These are phyloP conservation scores for Acacia concinna DNA, from an alignment of 331 rosid genomes.

Conservation along the genomic window DNA sequence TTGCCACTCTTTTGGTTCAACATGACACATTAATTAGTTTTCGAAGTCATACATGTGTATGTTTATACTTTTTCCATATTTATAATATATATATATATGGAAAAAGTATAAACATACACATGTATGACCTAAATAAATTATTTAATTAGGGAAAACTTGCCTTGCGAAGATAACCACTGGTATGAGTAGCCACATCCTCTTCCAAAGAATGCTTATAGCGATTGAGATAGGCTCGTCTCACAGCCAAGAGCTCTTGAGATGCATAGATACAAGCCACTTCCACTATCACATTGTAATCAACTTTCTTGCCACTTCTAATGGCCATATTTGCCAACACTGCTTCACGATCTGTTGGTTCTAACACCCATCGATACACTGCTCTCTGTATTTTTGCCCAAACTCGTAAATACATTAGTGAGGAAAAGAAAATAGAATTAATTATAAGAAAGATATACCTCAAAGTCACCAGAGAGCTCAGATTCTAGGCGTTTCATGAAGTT, in stretches of 20 bases:
- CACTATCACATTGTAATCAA: conserved; percentile 48
- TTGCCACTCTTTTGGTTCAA: too few species aligned
- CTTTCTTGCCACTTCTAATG: conserved; percentile 42
- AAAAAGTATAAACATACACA: too few species aligned
- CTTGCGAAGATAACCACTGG: conserved; percentile 76
- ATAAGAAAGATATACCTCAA: background rate
- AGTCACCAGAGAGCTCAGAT: conserved; percentile 65
- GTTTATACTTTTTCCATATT: too few species aligned
- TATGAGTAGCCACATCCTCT: conserved; percentile 74
- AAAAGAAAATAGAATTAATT: background rate
- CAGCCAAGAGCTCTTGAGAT: conserved; percentile 68
- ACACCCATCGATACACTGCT: conserved; percentile 77
- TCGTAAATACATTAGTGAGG: background rate
- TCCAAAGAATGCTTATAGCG: conserved; percentile 81
- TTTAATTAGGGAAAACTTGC: background rate
- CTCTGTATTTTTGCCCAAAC: conserved; percentile 36
- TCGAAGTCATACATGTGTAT: too few species aligned
- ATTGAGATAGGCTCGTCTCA: conserved; percentile 70
- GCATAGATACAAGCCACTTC: conserved; percentile 57
- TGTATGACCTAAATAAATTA: too few species aligned
- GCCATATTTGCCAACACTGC: conserved; percentile 76
- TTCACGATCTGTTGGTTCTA: conserved; percentile 76
- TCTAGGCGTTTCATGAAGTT: conserved; percentile 80
- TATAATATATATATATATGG: too few species aligned
- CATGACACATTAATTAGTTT: too few species aligned